Evolutionary conservation across 1,284 basidiomycete species (phyloP), one percentile per base, ranked within the genome.

Genomic region (Malassezia furfur): DNA sequence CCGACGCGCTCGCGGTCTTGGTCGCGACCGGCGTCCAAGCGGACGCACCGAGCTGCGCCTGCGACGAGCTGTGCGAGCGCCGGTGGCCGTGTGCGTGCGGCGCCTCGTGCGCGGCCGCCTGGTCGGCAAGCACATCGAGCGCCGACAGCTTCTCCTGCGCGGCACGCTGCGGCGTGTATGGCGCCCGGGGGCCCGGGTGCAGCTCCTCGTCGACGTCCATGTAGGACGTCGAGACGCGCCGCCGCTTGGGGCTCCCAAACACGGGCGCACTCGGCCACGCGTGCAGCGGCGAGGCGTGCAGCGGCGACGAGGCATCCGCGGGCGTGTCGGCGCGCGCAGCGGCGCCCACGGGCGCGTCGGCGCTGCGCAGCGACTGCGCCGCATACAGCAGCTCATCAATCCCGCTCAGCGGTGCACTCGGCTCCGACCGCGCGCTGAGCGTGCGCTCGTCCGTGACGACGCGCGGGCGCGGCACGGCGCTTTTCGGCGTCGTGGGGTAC

Each of bases 301-400:
- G 15, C 9, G 43, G 43, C 6, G 43, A 31, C 17, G 22, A 15
- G 28, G 10, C 11, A 9, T 45, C 25, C 4, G 14, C 8, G 6
- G 25, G 19, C 43, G 9, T 22, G 10, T 45, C 43, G 15, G 43
- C 17, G 25, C 32, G 17, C 9, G 40, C 6, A 3, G 22, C 30
- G 2, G 19, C 21, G 4, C 14, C 30, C 14, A 15, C 15, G 5
- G 40, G 15, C 43, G 35, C 2, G 8, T 48, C 47, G 3, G 47
- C 8, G 59, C 59, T n/a, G 50, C 55, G 69, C 41, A 72, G 62
- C 34, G 66, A 66, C 53, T 74, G 67, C 14, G 71, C 71, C 5
- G 71, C 71, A 30, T 74, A 68, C 10, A 74, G 62, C 15, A 74
- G 63, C 57, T 72, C 71, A 53, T 74, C 71, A 50, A 74, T 71